Evolutionary conservation across 768 basidiomycete genomes (phyloP).

Genomic region (Krasilnikovozyma curviuscula): DNA sequence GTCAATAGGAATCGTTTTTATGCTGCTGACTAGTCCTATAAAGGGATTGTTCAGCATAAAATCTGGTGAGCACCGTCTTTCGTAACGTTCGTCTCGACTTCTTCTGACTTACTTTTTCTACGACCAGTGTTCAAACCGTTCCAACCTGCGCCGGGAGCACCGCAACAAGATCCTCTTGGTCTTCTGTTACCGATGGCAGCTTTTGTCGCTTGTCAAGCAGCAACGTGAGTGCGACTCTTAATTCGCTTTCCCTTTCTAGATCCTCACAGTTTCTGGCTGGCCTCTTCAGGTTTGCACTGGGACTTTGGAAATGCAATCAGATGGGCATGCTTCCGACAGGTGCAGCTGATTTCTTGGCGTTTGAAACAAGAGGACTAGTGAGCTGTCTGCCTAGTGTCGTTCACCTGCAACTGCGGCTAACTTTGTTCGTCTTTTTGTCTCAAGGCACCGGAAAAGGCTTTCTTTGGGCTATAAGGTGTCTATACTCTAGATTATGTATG

Average conservation of each 20-base stretch:
- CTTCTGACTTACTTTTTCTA: background rate
- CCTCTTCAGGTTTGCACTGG: slow-evolving; percentile 46
- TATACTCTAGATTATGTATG: too few species aligned
- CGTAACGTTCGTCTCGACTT: background rate
- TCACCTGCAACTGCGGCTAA: too few species aligned
- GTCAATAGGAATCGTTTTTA: slow-evolving; percentile 88
- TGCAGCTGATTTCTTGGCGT: slow-evolving; percentile 85
- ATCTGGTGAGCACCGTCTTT: slow-evolving; percentile 35
- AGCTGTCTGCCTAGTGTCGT: too few species aligned
- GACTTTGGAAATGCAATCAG: slow-evolving; percentile 76
- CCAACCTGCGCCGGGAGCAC: background rate
- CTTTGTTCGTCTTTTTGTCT: too few species aligned
- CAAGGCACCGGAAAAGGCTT: too few species aligned
- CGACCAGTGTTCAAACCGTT: slow-evolving; percentile 5
- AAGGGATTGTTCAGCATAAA: slow-evolving; percentile 65
- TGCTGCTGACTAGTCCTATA: slow-evolving; percentile 71
- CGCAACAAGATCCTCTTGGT: background rate
- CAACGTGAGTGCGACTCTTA: slow-evolving; percentile 19
- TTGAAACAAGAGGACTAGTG: slow-evolving; percentile 60
- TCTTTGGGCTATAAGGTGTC: too few species aligned
- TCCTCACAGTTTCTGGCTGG: background rate
- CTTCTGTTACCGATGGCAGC: slow-evolving; percentile 7
- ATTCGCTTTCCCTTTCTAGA: background rate
- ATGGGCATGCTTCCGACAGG: slow-evolving; percentile 85
- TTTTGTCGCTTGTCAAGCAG: slow-evolving; percentile 19